Evolutionary conservation across 2,329 filamentous ascomycete genomes (phyloP), one percentile per base, ranked within the genome.

Genomic region (Penicillium sp.): DNA sequence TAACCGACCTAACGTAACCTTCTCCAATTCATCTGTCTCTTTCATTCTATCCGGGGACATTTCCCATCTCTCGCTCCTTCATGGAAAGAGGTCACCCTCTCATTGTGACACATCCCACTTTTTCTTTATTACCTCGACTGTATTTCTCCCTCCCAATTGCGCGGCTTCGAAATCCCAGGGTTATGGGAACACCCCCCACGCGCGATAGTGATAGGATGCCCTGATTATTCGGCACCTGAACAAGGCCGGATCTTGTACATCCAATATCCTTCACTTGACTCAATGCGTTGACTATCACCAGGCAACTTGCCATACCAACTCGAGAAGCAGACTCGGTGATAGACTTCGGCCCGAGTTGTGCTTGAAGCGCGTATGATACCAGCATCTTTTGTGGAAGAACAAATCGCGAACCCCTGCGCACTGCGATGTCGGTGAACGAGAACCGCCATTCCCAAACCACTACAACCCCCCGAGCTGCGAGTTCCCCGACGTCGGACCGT

Each of bases 351-450:
- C 34, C 23, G 11, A 34, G 16, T 34, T 57, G 40, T 39, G 55
- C 38, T 45, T 31, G n/a, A 49, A 36, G 41, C 55, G 55, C 50
- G 50, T 45, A 31, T 45, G 44, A 43, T 52, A 29, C 53, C 33
- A 43, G 25, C 41, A 59, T 59, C 55, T 51, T 51, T 59, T 48
- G 58, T 59, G 53, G 49, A 61, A 48, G 50, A 58, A 57, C 16
- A 44, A 45, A 38, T 65, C 59, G 55, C 47, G 54, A 54, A 53
- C 50, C 55, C 57, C 53, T 57, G 61, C 61, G 50, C 68, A 72
- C 67, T 74, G 73, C 73, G 69, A 76, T 76, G 73, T 75, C 73
- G 69, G 71, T 69, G 68, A 70, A 74, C 65, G 65, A 65, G 60
- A 63, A 61, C 57, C 63, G 65, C 65, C 62, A 67, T 61, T 65